Evolutionary conservation across 2,329 filamentous ascomycete genomes (phyloP), one percentile per base, ranked within the genome.

Genomic region (Colletotrichum tropicicola): DNA sequence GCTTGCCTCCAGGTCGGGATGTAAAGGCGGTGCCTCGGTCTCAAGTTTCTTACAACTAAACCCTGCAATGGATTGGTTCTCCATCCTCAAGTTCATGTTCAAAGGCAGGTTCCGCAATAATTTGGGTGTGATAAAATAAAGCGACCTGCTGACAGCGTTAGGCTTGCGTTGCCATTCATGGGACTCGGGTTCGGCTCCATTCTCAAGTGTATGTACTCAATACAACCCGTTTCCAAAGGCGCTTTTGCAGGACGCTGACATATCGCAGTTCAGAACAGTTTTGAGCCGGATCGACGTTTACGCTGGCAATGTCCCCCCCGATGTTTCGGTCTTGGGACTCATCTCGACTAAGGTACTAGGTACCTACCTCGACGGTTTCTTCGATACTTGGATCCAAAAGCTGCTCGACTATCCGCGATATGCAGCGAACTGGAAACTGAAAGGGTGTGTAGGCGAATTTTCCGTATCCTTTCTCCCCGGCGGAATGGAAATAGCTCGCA

Each of bases 401-500:
- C 60, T 71, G 2, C 59, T 70, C 19, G 66, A 56, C 27, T 69
- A 68, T 28, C 54, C 65, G 2, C 66, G 62, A 45, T 71, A 68
- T 35, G 61, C 69, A 6, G 35, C 37, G 9, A 39, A 52, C 2
- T 70, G 68, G 54, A 41, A 61, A 5, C 39, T 71, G 37, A 56
- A 67, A 13, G 61, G 52, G 4, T 70, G 67, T 21, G 27, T 21
- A 3, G 25, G 27, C 2, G 58, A 62, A 6, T 71, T 67, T 23
- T 57, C 64, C 1, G 64, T 66, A 13, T 53, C 69, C 13, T 65
- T 69, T 9, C 60, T 70, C 9, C 69, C 69, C 1, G 69, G 68
- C 5, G 66, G 68, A 4, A 51, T 71, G 39, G 53, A 66, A 2
- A 60, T 60, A 2, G 66, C 67, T 1, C 67, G 70, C 3, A 65